Percentiles rank a stretch among this genome's conserved stretches.
Evolutionary conservation across 2,329 filamentous ascomycete species (phyloP).

Genomic region (Diaporthe helianthi): DNA sequence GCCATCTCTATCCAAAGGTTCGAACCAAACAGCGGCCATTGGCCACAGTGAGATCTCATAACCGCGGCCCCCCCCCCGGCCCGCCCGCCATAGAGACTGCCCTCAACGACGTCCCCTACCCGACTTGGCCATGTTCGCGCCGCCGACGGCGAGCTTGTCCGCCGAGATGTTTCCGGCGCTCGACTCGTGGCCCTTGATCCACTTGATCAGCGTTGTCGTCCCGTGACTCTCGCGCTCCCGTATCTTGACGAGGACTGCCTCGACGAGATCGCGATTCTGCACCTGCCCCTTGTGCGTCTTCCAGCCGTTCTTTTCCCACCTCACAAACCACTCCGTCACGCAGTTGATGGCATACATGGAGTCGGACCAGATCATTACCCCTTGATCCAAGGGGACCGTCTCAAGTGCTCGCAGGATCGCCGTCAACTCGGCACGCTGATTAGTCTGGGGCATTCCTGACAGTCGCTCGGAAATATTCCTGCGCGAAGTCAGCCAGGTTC

Average conservation of each 20-base stretch:
- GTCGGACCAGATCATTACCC: constrained; percentile 84
- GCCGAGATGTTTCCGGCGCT: constrained; percentile 81
- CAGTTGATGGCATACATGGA: constrained; percentile 92
- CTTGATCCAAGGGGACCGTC: constrained; percentile 69
- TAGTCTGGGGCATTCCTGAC: constrained; percentile 79
- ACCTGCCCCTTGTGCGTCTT: constrained; percentile 76
- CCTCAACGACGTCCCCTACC: constrained; percentile 30
- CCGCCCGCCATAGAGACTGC: not conserved
- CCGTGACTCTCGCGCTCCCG: constrained; percentile 69
- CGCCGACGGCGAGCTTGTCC: constrained; percentile 76
- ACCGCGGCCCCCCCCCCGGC: too few species aligned
- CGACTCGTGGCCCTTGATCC: constrained; percentile 86
- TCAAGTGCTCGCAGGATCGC: constrained; percentile 86
- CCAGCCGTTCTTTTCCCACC: constrained; percentile 82
- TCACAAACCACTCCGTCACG: constrained; percentile 80
- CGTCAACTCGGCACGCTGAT: constrained; percentile 94
- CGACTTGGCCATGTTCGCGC: constrained; percentile 50
- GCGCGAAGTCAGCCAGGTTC: constrained; percentile 34
- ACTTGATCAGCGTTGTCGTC: constrained; percentile 74
- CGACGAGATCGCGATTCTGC: constrained; percentile 86
- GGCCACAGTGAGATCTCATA: not conserved
- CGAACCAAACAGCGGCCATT: not conserved
- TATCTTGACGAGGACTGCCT: constrained; percentile 74
- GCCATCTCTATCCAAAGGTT: not conserved
- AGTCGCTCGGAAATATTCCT: constrained; percentile 79